phyloP scores from a whole-genome alignment of 2,329 filamentous ascomycete genomes.

The Trichoderma brevicompactum region DNA sequence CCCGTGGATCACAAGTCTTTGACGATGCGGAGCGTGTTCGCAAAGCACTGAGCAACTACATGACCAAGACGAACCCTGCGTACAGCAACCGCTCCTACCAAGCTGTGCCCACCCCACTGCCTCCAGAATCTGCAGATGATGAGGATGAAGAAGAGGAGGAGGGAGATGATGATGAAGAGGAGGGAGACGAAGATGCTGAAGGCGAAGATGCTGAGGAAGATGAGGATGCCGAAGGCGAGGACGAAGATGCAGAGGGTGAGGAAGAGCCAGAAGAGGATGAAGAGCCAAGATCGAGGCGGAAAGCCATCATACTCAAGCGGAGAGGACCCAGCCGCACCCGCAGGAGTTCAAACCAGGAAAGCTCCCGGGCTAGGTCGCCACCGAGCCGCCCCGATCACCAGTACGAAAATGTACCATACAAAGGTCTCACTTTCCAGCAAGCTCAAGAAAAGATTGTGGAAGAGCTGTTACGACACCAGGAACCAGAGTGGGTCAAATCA shows the following conservation, averaged over 20 bases:
- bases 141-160: conserved; percentile 40
- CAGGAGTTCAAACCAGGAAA: conserved; percentile 42
- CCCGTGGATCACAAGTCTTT: conserved; percentile 71
- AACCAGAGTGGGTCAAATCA: conserved; percentile 61
- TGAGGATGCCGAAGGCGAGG: conserved; percentile 36
- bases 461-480: conserved; percentile 70
- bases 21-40: conserved; percentile 86
- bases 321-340: conserved; percentile 43
- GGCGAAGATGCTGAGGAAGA: conserved; percentile 41
- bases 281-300: conserved; percentile 40
- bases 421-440: conserved; percentile 77
- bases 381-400: conserved; percentile 55
- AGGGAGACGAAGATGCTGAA: conserved; percentile 42
- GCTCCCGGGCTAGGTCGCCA: conserved; percentile 44
- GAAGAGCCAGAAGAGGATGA: conserved; percentile 40
- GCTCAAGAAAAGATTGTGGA: conserved; percentile 85
- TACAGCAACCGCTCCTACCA: conserved; percentile 72
- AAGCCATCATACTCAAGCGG: conserved; percentile 48
- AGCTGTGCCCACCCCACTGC: conserved; percentile 74
- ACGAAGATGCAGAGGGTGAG: conserved; percentile 36
- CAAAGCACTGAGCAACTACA: conserved; percentile 84
- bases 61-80: conserved; percentile 84
- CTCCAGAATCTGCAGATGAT: conserved; percentile 44
- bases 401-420: conserved; percentile 64
- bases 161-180: conserved; percentile 38